These are phyloP conservation scores for Corymbia maculata DNA, from an alignment of 345 rosid genomes.

Conservation along the genomic window DNA sequence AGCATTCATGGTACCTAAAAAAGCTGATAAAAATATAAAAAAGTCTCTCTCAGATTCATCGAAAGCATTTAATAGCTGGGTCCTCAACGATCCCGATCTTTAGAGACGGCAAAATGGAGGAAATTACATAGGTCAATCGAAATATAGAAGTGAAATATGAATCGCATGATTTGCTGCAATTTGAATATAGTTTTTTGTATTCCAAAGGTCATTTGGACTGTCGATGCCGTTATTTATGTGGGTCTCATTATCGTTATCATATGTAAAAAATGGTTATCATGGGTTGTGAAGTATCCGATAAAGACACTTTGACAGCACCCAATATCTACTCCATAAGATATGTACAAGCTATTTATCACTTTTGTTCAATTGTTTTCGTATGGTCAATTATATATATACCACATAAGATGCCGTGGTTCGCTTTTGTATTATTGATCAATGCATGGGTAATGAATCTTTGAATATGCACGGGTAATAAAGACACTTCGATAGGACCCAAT, in stretches of 20 bases:
- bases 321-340: background rate
- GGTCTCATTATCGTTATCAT: background rate
- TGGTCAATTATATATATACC: background rate
- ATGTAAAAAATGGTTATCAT: background rate
- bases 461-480: too few relatives aligned
- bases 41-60: background rate
- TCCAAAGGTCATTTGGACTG: background rate
- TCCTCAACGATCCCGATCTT: background rate
- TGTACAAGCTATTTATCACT: background rate
- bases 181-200: background rate
- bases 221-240: background rate
- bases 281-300: too few relatives aligned
- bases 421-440: background rate
- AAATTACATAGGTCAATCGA: background rate
- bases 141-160: background rate
- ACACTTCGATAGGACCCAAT: too few relatives aligned
- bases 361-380: background rate
- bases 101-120: background rate
- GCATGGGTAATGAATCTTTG: background rate
- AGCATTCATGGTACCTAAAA: conserved; percentile 30
- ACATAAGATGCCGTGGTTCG: background rate
- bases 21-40: background rate
- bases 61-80: background rate
- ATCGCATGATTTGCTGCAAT: background rate
- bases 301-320: background rate